A percentile compares a stretch with the other conserved stretches of the same genome.
Conservation (phyloP, 306 rosid species). For the Senna tora region DNA sequence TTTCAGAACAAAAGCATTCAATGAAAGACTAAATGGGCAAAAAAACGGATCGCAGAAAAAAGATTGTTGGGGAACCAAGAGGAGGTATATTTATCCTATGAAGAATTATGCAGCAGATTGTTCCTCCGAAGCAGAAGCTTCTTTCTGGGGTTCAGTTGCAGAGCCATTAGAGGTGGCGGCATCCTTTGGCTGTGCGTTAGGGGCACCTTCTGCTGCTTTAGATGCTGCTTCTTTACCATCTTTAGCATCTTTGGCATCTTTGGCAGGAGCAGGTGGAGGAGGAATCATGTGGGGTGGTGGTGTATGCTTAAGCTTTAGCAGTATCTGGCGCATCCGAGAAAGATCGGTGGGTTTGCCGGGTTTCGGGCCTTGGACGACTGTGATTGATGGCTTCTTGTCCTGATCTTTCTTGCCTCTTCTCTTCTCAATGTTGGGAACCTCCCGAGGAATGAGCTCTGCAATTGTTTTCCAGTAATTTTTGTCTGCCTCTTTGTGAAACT, state of each 20-base stretch:
- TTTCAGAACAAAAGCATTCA: slow-evolving; percentile 41
- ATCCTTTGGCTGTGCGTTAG: slow-evolving; percentile 60
- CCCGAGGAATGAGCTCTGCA: slow-evolving; percentile 92
- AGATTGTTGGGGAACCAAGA: slow-evolving; percentile 27
- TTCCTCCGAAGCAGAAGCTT: slow-evolving; percentile 56
- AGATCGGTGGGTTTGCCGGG: slow-evolving; percentile 99
- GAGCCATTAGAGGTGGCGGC: slow-evolving; percentile 60
- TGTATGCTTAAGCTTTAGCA: slow-evolving; percentile 91
- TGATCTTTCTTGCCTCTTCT: slow-evolving; percentile 95
- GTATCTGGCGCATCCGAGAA: slow-evolving; percentile 84
- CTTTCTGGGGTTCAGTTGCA: slow-evolving; percentile 52
- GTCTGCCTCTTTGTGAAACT: slow-evolving; percentile 97
- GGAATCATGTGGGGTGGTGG: slow-evolving; percentile 99
- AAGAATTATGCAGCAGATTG: slow-evolving; percentile 50
- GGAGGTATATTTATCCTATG: slow-evolving; percentile 25
- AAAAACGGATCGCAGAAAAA: slow-evolving; percentile 35
- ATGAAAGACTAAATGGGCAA: slow-evolving; percentile 32
- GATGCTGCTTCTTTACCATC: slow-evolving; percentile 68
- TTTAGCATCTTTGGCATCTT: slow-evolving; percentile 69
- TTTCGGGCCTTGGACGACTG: slow-evolving; percentile 93
- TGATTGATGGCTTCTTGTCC: slow-evolving; percentile 89
- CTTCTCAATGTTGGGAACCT: slow-evolving; percentile 94
- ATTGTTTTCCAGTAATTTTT: slow-evolving; percentile 95
- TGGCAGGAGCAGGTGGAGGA: slow-evolving; percentile 84
- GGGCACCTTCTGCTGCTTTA: slow-evolving; percentile 53